Evolutionary conservation across 768 basidiomycete genomes (phyloP).

Genomic region (Amanita polypyramis): DNA sequence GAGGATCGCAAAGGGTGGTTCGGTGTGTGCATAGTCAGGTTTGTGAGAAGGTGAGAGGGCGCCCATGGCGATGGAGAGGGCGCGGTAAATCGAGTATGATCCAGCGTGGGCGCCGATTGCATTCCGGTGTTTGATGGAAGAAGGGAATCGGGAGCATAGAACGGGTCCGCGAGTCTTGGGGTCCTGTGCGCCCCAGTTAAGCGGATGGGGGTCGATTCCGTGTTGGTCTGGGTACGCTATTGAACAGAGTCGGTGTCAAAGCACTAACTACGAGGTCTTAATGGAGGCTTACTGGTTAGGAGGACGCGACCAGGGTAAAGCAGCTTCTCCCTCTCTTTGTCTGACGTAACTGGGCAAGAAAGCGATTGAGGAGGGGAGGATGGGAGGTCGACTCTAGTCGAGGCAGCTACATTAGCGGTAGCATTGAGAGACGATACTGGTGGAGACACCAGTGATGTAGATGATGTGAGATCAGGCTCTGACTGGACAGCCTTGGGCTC

Average conservation of each 20-base stretch:
- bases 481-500: constrained; percentile 9
- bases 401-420: constrained; percentile 4
- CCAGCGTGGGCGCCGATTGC: constrained; percentile 92
- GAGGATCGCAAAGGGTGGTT: constrained; percentile 76
- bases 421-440: constrained; percentile 7
- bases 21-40: constrained; percentile 72
- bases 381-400: constrained; percentile 11
- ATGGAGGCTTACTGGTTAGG: constrained; percentile 56
- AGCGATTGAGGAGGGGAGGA: constrained; percentile 19
- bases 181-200: constrained; percentile 72
- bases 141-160: constrained; percentile 77
- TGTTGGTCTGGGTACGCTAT: constrained; percentile 85
- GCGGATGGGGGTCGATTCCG: constrained; percentile 69
- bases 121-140: constrained; percentile 83
- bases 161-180: constrained; percentile 71
- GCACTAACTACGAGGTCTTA: neutral
- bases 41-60: constrained; percentile 69
- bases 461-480: constrained; percentile 22
- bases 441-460: constrained; percentile 17
- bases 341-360: constrained; percentile 15
- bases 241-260: constrained; percentile 6
- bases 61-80: constrained; percentile 86
- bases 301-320: constrained; percentile 79
- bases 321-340: constrained; percentile 61
- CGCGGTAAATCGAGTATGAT: constrained; percentile 90